phyloP scores from a whole-genome alignment of 2,329 filamentous ascomycete species.

The Neonectria punicea region DNA sequence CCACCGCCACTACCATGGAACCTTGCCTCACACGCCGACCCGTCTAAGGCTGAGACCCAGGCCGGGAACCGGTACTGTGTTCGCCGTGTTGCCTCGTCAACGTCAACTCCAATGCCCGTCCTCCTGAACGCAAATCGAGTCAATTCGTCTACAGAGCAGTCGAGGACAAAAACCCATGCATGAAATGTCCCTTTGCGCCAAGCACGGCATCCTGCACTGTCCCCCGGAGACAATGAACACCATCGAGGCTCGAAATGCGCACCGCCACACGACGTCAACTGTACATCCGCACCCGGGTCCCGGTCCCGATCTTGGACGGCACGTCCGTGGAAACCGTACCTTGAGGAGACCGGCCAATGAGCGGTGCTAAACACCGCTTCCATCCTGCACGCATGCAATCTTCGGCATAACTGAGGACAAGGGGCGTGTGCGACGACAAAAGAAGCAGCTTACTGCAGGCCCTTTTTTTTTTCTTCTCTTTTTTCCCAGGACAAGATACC shows the following conservation, averaged over 20 bases:
- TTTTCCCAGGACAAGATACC: constrained; percentile 15
- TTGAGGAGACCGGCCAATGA: constrained; percentile 30
- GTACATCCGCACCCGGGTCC: constrained; percentile 30
- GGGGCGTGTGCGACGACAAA: constrained; percentile 19
- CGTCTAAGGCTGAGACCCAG: constrained; percentile 21
- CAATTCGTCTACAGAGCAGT: constrained; percentile 17
- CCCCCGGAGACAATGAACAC: constrained; percentile 20
- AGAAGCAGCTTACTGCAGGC: constrained; percentile 9
- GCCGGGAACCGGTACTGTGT: constrained; percentile 21
- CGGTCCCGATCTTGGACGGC: constrained; percentile 27
- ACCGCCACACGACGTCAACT: constrained; percentile 32
- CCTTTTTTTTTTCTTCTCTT: constrained; percentile 15
- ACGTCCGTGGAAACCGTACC: not conserved
- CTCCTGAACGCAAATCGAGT: constrained; percentile 23
- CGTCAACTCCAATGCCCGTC: constrained; percentile 12
- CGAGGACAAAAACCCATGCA: constrained; percentile 15
- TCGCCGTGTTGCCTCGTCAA: constrained; percentile 23
- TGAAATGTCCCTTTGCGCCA: constrained; percentile 10
- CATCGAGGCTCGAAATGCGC: constrained; percentile 26
- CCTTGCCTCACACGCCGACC: constrained; percentile 10
- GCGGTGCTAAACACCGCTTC: constrained; percentile 18
- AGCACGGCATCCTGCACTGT: constrained; percentile 12
- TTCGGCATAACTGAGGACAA: constrained; percentile 35
- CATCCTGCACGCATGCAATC: constrained; percentile 30
- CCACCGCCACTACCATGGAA: constrained; percentile 2